Evolutionary conservation across 306 rosid species (phyloP).

Genomic region (Phaseolus lunatus): DNA sequence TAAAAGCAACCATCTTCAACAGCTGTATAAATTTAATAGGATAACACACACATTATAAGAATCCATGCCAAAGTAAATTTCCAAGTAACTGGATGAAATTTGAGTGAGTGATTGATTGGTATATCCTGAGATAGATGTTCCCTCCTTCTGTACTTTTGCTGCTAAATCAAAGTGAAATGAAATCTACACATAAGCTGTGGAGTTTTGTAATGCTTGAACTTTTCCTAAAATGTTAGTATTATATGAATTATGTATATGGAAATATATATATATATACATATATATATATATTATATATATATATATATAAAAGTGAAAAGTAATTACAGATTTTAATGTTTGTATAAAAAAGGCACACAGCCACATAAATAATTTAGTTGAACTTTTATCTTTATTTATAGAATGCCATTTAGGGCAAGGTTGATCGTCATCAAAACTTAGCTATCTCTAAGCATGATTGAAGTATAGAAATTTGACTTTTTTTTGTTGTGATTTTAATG

Average conservation of each 20-base stretch:
- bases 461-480: background rate
- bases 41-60: background rate
- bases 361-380: background rate
- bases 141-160: slow-evolving; percentile 47
- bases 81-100: background rate
- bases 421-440: background rate
- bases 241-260: slow-evolving; percentile 33
- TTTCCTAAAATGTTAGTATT: background rate
- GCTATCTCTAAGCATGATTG: background rate
- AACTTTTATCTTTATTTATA: background rate
- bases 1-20: slow-evolving; percentile 12
- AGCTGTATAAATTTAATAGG: background rate
- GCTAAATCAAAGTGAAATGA: slow-evolving; percentile 27
- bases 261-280: too few species aligned
- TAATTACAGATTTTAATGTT: slow-evolving; percentile 21
- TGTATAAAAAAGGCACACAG: background rate
- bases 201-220: slow-evolving; percentile 61
- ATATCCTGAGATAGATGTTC: slow-evolving; percentile 48
- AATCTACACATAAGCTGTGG: slow-evolving; percentile 61
- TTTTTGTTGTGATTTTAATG: background rate
- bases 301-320: slow-evolving; percentile 22
- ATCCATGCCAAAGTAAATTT: background rate
- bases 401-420: slow-evolving; percentile 28
- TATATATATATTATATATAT: too few species aligned
- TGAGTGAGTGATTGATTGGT: slow-evolving; percentile 25